Evolutionary conservation across 192 early-diverging fungal genomes (phyloP), one percentile per base, ranked within the genome.

Genomic region (Coemansia javaensis): DNA sequence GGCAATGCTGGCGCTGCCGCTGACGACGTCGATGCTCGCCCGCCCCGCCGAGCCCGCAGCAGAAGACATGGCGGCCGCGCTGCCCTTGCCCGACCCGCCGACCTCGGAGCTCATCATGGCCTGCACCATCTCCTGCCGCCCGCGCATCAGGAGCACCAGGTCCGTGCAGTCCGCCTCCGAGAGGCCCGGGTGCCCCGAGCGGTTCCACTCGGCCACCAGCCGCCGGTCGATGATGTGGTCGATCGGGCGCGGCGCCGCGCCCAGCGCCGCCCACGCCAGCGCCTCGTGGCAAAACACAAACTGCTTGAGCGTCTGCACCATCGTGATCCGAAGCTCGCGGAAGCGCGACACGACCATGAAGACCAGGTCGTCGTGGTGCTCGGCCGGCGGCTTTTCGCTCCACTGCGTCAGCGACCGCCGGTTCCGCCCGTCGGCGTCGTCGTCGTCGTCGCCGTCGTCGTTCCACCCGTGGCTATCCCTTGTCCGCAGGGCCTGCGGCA

Each of bases 261-360:
- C 56, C 15, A 76, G 48, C 31, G 50, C 50, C 16, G 58, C 61
- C 83, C 83, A 86, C 38, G 66, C 51, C 45, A 89, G 63, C 2
- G 88, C 83, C 49, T 91, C 87, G 51, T 93, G 89, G 62, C 86
- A 88, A 55, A 89, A 90, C 17, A 79, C 83, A 76, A 82, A 93
- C 72, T 93, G 90, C 34, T 73, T 52, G 30, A 85, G 53, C 2
- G 85, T 86, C 65, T 93, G 90, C n/a, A 93, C 90, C 81, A 89
- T 85, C 10, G 77, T 74, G 24, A 93, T 64, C 21, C 91, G 79
- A 52, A 90, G 88, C 53, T 83, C 79, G 48, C 90, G 67, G 56
- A 93, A 82, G 6, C 70, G 63, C 27, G 67, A 69, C 37, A 89
- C 77, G 0, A 80, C 63, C 42, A 79, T 66, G 21, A 76, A 81